phyloP scores from a whole-genome alignment of 1,284 basidiomycete species.

The Pseudozyma sp. region DNA sequence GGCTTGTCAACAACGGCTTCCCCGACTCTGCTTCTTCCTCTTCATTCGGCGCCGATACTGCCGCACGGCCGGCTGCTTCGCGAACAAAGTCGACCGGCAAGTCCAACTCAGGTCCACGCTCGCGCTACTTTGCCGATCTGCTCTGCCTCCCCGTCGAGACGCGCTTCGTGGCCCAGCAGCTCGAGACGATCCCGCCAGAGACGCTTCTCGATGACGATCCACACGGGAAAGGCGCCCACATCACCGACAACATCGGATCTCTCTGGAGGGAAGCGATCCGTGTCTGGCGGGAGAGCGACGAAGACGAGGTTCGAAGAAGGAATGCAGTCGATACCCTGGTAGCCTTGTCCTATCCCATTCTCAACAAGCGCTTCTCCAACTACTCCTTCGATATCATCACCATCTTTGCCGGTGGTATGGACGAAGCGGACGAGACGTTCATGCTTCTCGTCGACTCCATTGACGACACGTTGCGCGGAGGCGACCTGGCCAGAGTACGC shows the following conservation, averaged over 20 bases:
- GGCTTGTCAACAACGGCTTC: slow-evolving; percentile 22
- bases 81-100: slow-evolving; percentile 55
- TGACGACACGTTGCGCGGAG: slow-evolving; percentile 53
- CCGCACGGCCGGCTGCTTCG: slow-evolving; percentile 14
- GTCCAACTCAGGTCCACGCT: slow-evolving; percentile 57
- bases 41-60: slow-evolving; percentile 16
- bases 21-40: slow-evolving; percentile 10
- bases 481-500: slow-evolving; percentile 30
- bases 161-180: slow-evolving; percentile 41
- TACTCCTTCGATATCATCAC: slow-evolving; percentile 62
- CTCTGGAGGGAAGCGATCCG: slow-evolving; percentile 62
- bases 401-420: slow-evolving; percentile 64
- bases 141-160: slow-evolving; percentile 60
- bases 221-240: slow-evolving; percentile 40
- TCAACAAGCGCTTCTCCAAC: slow-evolving; percentile 60
- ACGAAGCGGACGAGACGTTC: slow-evolving; percentile 65
- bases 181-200: slow-evolving; percentile 42
- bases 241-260: slow-evolving; percentile 60
- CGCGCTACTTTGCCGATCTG: slow-evolving; percentile 60
- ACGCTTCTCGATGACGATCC: slow-evolving; percentile 56
- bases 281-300: slow-evolving; percentile 49
- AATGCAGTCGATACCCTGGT: slow-evolving; percentile 62
- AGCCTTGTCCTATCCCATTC: slow-evolving; percentile 57
- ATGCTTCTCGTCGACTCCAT: slow-evolving; percentile 56
- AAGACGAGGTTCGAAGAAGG: slow-evolving; percentile 53